phyloP scores from a whole-genome alignment of 2,329 filamentous ascomycete genomes.

The Aspergillus phoenicis region DNA sequence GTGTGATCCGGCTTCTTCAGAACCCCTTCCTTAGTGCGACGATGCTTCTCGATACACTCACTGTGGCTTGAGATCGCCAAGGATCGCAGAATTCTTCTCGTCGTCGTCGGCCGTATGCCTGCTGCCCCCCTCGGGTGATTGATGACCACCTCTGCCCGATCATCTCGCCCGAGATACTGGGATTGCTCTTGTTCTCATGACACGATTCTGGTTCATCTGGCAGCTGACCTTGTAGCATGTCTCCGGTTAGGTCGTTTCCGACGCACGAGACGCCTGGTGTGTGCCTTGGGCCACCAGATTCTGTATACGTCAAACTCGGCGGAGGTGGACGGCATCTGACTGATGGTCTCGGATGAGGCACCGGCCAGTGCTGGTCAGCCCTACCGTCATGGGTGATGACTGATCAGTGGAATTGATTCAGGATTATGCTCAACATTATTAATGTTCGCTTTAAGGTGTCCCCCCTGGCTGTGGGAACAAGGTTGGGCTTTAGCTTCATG shows the following conservation, averaged over 20 bases:
- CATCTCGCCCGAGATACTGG: slow-evolving; percentile 2
- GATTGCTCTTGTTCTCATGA: slow-evolving; percentile 1
- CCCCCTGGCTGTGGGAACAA: background rate
- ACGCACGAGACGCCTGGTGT: slow-evolving; percentile 3
- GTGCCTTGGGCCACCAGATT: background rate
- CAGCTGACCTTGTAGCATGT: slow-evolving; percentile 9
- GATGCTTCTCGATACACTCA: background rate
- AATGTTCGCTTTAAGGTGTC: background rate
- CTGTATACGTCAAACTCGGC: background rate
- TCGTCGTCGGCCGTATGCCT: background rate
- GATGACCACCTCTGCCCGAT: background rate
- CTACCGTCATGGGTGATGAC: background rate
- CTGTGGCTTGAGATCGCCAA: slow-evolving; percentile 2
- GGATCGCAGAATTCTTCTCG: background rate
- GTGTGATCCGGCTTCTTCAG: slow-evolving; percentile 23
- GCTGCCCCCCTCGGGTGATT: background rate
- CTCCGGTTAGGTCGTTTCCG: slow-evolving; percentile 1
- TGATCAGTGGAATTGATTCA: background rate
- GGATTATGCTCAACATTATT: background rate
- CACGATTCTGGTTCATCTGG: background rate
- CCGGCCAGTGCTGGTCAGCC: background rate
- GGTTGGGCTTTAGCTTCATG: slow-evolving; percentile 8
- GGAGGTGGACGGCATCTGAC: background rate
- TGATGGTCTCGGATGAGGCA: background rate
- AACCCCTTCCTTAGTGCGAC: slow-evolving; percentile 7